Evolutionary conservation across 1,139 yeast species (phyloP).

Genomic region (Candida dubliniensis): DNA sequence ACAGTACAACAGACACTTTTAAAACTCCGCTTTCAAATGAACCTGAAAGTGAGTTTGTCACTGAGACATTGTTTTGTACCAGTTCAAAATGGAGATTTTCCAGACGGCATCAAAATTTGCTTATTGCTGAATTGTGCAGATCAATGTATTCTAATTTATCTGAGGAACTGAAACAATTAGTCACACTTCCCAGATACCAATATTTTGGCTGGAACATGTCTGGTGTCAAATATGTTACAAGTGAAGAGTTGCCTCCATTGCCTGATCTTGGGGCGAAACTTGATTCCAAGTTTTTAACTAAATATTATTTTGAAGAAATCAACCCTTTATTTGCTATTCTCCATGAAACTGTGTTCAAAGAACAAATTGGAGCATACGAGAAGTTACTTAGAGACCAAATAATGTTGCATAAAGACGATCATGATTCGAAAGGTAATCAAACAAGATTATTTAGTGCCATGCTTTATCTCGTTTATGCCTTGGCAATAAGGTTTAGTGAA

Average conservation of each 20-base stretch:
- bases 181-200: slow-evolving; percentile 55
- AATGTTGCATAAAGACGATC: slow-evolving; percentile 13
- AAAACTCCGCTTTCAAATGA: slow-evolving; percentile 17
- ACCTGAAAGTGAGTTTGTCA: slow-evolving; percentile 20
- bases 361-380: slow-evolving; percentile 47
- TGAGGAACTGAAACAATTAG: slow-evolving; percentile 35
- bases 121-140: slow-evolving; percentile 47
- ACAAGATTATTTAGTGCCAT: slow-evolving; percentile 53
- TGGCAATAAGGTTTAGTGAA: slow-evolving; percentile 55
- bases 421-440: slow-evolving; percentile 28
- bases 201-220: slow-evolving; percentile 69
- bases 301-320: slow-evolving; percentile 49
- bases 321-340: slow-evolving; percentile 56
- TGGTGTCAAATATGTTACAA: slow-evolving; percentile 51
- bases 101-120: slow-evolving; percentile 49
- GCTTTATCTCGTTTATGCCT: slow-evolving; percentile 50
- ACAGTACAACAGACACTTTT: slow-evolving; percentile 19
- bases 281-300: slow-evolving; percentile 23
- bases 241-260: slow-evolving; percentile 38
- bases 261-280: slow-evolving; percentile 25
- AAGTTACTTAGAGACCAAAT: slow-evolving; percentile 14
- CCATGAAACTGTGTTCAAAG: slow-evolving; percentile 55
- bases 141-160: slow-evolving; percentile 39
- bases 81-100: slow-evolving; percentile 51
- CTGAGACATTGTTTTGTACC: slow-evolving; percentile 22